Base-by-base conservation (phyloP, 139 green algal genomes). In the Closterium sp. region DNA sequence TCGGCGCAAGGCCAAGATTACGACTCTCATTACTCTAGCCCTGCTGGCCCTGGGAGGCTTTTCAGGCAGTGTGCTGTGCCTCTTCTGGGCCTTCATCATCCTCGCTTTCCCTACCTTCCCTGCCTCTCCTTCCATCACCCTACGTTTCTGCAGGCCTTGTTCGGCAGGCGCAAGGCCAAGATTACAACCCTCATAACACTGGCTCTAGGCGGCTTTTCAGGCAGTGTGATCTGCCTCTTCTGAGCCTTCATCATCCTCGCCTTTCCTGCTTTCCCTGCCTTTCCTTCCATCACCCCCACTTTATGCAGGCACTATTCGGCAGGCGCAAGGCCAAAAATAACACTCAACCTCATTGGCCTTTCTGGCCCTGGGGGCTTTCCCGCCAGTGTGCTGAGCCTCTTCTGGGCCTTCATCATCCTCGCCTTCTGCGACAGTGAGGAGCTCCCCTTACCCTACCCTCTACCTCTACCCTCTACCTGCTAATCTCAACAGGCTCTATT, bases 331-430 rank as follows among this genome's bases (percentile, higher is more conserved):
- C 91, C 21, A 62, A 92, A 13, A 38, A 10, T 0, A 62, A 30
- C 38, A 90, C 91, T 94, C 88, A 34, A 34, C 90, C 7, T 86
- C 91, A 10, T 27, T 90, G 1, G 27, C 89, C 0, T 9, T 93
- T 0, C 38, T 94, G 13, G 91, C 31, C 0, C 22, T 92, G 2
- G 91, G 0, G 91, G 91, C 5, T 34, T 94, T 2, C 31, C 79
- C 4, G 91, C 88, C 28, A 94, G 91, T 62, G 34, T 94, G 34
- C 88, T 94, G 5, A 93, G 88, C n/a, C 91, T 94, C 28, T 28
- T 45, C n/a, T 91, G 88, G 88, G 91, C 89, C 70, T 94, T 93
- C 27, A 27, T 94, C 73, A 84, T 93, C 42, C 88, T 94, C 31
- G 91, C 93, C 88, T 70, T 94, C 24, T 9, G n/a, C n/a, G n/a